phyloP scores from a whole-genome alignment of 1,139 yeast genomes.

The Candida tropicalis region DNA sequence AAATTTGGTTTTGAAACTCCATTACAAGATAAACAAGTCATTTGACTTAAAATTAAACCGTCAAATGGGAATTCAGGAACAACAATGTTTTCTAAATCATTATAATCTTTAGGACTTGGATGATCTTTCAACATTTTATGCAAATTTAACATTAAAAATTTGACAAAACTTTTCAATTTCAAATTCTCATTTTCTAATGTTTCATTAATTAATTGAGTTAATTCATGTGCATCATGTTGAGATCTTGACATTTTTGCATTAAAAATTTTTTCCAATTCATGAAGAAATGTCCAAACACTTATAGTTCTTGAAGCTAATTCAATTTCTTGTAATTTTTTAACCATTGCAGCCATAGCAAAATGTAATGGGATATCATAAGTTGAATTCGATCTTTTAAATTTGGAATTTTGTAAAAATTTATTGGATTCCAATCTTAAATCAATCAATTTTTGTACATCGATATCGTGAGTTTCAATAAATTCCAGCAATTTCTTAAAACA shows the following conservation, averaged over 20 bases:
- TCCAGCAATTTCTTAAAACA: slow-evolving; percentile 30
- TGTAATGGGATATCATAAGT: slow-evolving; percentile 53
- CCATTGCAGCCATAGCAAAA: slow-evolving; percentile 54
- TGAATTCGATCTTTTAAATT: slow-evolving; percentile 28
- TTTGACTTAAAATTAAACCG: slow-evolving; percentile 66
- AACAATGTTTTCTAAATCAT: slow-evolving; percentile 29
- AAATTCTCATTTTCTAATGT: slow-evolving; percentile 71
- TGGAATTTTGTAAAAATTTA: slow-evolving; percentile 23
- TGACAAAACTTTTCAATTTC: slow-evolving; percentile 28
- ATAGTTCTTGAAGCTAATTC: slow-evolving; percentile 55
- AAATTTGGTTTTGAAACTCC: slow-evolving; percentile 61
- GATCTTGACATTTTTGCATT: slow-evolving; percentile 73
- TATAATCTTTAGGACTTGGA: slow-evolving; percentile 17
- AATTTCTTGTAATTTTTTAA: slow-evolving; percentile 65
- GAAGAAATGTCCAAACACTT: slow-evolving; percentile 79
- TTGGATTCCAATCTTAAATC: slow-evolving; percentile 15
- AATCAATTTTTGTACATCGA: slow-evolving; percentile 26
- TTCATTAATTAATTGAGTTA: slow-evolving; percentile 78
- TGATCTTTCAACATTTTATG: slow-evolving; percentile 20
- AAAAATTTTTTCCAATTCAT: slow-evolving; percentile 74
- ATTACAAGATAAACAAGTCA: slow-evolving; percentile 70
- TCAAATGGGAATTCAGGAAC: slow-evolving; percentile 73
- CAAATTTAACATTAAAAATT: slow-evolving; percentile 29
- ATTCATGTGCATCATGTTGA: slow-evolving; percentile 96
- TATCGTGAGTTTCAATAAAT: slow-evolving; percentile 25